Base-by-base conservation (phyloP, 495 filamentous ascomycete genomes). In the Barbatosphaeria neglecta region DNA sequence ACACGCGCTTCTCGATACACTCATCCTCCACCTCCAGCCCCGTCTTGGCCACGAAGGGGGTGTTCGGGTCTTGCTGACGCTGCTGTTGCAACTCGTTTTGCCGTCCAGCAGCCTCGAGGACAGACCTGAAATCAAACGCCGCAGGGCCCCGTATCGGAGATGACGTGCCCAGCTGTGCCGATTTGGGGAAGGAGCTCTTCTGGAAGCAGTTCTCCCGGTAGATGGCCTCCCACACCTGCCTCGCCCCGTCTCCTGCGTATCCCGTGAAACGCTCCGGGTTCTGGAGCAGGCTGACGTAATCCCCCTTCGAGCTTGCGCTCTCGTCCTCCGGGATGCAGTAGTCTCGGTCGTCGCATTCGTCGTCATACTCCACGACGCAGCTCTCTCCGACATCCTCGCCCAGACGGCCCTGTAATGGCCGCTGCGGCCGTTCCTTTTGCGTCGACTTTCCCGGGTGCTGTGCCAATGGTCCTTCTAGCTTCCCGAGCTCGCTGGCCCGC, bases 251-350 rank as follows among this genome's bases (percentile, higher is more conserved):
- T 40, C 93, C 92, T 3, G 84, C 74, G 54, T 95, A 98, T 24
- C 92, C 92, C 1, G 92, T 98, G 61, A 92, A 98, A 24, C 92
- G 76, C 57, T 98, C 92, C 18, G 90, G 90, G 53, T 98, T 98
- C 54, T 87, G 87, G 31, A 90, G 73, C 50, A 98, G 71, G 58
- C 84, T 90, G 54, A 98, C 92, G 59, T 98, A 98, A 71, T 96
- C 93, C 10, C 92, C 92, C 64, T 94, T 95, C 6, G 77, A 81
- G 31, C 73, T 76, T 3, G 86, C 80, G 47, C 83, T 82, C 66
- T 96, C 88, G 60, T 98, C 92, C 52, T 98, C 92, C 1, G 90
- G 90, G 6, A 97, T 78, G 70, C 92, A 98, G 62, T 97, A 98
- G 57, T 98, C 92, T 23, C 90, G 76, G 45, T 97, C 87, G 65